Evolutionary conservation across 208 protist species (phyloP).

Genomic region (Wallacemonas sp.): DNA sequence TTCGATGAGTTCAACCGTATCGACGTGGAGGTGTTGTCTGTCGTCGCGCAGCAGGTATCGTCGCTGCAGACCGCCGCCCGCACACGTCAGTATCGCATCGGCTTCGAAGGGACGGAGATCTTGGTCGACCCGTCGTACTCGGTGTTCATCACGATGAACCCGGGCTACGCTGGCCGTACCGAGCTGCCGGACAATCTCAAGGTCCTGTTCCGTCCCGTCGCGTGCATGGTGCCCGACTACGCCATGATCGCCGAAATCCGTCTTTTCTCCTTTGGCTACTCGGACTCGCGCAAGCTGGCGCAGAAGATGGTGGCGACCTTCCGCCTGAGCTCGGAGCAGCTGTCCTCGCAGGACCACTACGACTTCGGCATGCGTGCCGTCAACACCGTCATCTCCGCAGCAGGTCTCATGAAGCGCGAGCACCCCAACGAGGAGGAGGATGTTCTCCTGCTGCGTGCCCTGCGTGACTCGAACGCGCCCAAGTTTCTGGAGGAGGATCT

Average conservation of each 20-base stretch:
- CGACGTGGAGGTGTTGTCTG: conserved; percentile 97
- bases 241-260: conserved; percentile 98
- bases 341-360: conserved; percentile 98
- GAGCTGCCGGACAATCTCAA: conserved; percentile 98
- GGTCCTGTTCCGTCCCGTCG: conserved; percentile 96
- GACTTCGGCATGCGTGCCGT: conserved; percentile 99
- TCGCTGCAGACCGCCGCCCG: conserved; percentile 92
- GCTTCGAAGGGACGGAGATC: conserved; percentile 96
- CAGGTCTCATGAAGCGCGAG: conserved; percentile 95
- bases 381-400: conserved; percentile 98
- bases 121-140: conserved; percentile 93
- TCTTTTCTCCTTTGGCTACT: conserved; percentile 98
- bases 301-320: conserved; percentile 98
- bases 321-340: conserved; percentile 97
- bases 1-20: conserved; percentile 99
- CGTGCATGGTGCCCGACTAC: conserved; percentile 99
- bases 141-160: conserved; percentile 99
- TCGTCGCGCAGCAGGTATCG: conserved; percentile 96
- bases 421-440: conserved; percentile 93
- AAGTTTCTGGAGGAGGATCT: conserved; percentile 96
- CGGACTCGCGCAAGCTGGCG: conserved; percentile 92
- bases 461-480: conserved; percentile 97
- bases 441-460: conserved; percentile 93
- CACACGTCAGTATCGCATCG: conserved; percentile 79
- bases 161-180: conserved; percentile 97